These are phyloP conservation scores for Dactylellina sp. DNA, from an alignment of 2,329 filamentous ascomycete species.

Conservation along the genomic window DNA sequence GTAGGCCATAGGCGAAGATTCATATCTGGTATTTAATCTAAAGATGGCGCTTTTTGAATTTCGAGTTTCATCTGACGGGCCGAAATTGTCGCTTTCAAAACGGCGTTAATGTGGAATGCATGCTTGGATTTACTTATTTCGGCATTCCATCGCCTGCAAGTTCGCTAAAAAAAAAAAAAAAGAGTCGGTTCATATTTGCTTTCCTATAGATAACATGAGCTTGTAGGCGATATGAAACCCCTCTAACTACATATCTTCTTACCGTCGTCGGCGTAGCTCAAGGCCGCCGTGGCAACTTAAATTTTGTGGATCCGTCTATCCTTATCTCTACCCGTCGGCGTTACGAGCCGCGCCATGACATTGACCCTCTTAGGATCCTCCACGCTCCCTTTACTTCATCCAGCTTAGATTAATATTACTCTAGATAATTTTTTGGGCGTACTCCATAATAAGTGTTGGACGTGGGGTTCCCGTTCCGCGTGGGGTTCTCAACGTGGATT, in stretches of 20 bases:
- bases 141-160: neutral
- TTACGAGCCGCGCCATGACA: too few species aligned
- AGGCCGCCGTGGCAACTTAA: too few species aligned
- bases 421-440: too few species aligned
- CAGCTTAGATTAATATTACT: too few species aligned
- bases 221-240: too few species aligned
- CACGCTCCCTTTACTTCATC: too few species aligned
- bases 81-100: neutral
- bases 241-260: too few species aligned
- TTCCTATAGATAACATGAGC: neutral
- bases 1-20: conserved; percentile 3
- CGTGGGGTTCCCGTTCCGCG: conserved; percentile 22
- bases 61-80: neutral
- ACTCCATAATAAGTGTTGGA: neutral
- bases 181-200: neutral
- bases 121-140: neutral
- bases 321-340: neutral
- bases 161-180: too few species aligned
- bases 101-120: too few species aligned
- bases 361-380: too few species aligned
- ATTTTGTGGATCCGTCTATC: neutral
- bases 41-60: too few species aligned
- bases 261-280: too few species aligned
- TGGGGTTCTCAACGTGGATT: conserved; percentile 24
- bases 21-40: neutral